Base-by-base conservation (phyloP, 768 basidiomycete species). In the Hygrocybe punicea region DNA sequence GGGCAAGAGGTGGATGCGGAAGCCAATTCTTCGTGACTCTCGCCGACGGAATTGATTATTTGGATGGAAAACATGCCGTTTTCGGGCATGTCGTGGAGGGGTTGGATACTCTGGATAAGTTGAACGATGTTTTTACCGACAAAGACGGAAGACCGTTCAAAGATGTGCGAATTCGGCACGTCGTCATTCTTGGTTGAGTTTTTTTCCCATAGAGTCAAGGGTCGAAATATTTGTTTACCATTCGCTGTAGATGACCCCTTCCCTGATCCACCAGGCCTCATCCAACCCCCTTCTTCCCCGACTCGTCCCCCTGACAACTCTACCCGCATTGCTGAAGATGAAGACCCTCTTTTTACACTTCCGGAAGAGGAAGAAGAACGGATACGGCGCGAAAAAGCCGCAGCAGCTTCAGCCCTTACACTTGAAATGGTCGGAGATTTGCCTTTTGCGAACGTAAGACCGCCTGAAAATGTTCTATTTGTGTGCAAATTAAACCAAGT, bases 351-450 rank as follows among this genome's bases (percentile, higher is more conserved):
- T 10, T 84, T 84, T 24, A 85, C 87, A 1, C 69, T 93, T 10
- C 89, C 92, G 1, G 91, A 92, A 61, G 93, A 93, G 59, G 90
- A 95, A 58, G 85, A 85, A 48, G 96, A 95, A 62, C 81, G 78
- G 2, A 77, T 84, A 42, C 84, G 89, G 21, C 85, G 94, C n/a
- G 84, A 88, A 72, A 87, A 89, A 52, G 93, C 94, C 0, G 96
- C 97, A 0, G 84, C 84, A 1, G 93, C 96, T 0, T 93, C 94
- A 45, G 97, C 97, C 1, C 76, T 99, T 37, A 98, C 97, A 4
- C 83, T 99, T 51, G 97, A 99, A 72, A 99, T 99, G 97, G 96
- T 99, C 56, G 97, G 97, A 33, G 97, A 99, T 72, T 77, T 98
- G 53, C 97, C 97, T 1, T 98, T 99, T 68, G 97, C 97, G 23